These are phyloP conservation scores for Daldinia childiae DNA, from an alignment of 495 filamentous ascomycete genomes.

Conservation along the genomic window DNA sequence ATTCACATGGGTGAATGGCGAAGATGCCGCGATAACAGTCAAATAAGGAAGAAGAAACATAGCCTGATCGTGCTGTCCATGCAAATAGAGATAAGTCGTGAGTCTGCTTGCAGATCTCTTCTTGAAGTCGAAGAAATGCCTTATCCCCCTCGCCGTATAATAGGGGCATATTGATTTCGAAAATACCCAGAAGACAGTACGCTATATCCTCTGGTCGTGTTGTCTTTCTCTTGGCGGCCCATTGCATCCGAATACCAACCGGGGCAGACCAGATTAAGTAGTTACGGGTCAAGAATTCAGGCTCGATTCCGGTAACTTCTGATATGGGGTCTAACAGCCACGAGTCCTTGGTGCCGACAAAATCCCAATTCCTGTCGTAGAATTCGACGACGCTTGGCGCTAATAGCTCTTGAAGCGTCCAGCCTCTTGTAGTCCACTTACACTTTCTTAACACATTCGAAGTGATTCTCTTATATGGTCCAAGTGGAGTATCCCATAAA, in stretches of 20 bases:
- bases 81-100: conserved; percentile 41
- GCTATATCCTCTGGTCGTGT: conserved; percentile 42
- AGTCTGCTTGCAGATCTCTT: conserved; percentile 42
- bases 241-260: conserved; percentile 38
- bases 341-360: conserved; percentile 29
- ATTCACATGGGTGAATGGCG: conserved; percentile 23
- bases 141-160: conserved; percentile 44
- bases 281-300: not conserved
- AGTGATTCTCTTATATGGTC: not conserved
- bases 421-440: conserved; percentile 51
- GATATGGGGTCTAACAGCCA: conserved; percentile 6
- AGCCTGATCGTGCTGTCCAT: conserved; percentile 26
- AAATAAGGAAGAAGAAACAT: conserved; percentile 1
- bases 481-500: not conserved
- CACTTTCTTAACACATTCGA: not conserved
- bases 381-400: conserved; percentile 48
- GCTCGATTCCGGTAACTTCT: conserved; percentile 17
- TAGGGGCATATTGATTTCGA: conserved; percentile 43
- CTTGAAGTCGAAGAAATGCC: conserved; percentile 45
- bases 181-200: conserved; percentile 45
- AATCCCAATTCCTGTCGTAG: conserved; percentile 45
- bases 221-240: conserved; percentile 35
- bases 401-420: conserved; percentile 55
- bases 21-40: conserved; percentile 23
- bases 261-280: conserved; percentile 18